Conservation (phyloP, 495 filamentous ascomycete genomes). For the Daldinia loculata region DNA sequence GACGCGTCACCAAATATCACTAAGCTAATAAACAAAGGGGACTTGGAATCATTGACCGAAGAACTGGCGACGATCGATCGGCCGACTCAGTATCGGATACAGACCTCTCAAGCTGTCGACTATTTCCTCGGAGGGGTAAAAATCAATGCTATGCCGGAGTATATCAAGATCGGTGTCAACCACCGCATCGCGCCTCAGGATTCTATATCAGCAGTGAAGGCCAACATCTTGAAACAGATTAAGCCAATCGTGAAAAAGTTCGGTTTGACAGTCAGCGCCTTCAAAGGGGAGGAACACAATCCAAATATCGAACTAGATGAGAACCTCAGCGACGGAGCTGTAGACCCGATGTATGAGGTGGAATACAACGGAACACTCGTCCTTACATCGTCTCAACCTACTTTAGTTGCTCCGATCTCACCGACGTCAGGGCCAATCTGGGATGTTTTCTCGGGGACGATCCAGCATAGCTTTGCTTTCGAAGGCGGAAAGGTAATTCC, state of each 20-base stretch:
- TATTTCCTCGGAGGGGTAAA: conserved; percentile 57
- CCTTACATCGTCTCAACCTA: conserved; percentile 53
- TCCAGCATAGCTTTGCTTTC: conserved; percentile 65
- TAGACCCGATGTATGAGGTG: conserved; percentile 60
- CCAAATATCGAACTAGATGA: conserved; percentile 50
- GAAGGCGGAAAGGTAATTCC: conserved; percentile 66
- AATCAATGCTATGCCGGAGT: conserved; percentile 72
- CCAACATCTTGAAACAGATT: conserved; percentile 59
- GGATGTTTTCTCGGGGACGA: conserved; percentile 65
- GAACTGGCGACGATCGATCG: conserved; percentile 60
- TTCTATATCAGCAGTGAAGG: conserved; percentile 56
- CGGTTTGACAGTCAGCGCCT: conserved; percentile 60
- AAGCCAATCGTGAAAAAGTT: conserved; percentile 63
- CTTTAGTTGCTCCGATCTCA: conserved; percentile 65
- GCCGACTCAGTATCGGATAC: conserved; percentile 68
- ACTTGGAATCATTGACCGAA: conserved; percentile 66
- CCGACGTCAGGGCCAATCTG: conserved; percentile 59
- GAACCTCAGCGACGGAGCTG: conserved; percentile 43
- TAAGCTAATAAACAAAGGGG: conserved; percentile 53
- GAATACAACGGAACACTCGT: conserved; percentile 62
- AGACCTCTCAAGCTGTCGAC: conserved; percentile 63
- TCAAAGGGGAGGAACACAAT: conserved; percentile 50
- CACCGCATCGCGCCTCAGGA: conserved; percentile 71
- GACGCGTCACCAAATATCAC: conserved; percentile 46
- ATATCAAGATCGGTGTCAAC: conserved; percentile 67